These are phyloP conservation scores for Moesziomyces sp. DNA, from an alignment of 1,284 basidiomycete species.

Conservation along the genomic window DNA sequence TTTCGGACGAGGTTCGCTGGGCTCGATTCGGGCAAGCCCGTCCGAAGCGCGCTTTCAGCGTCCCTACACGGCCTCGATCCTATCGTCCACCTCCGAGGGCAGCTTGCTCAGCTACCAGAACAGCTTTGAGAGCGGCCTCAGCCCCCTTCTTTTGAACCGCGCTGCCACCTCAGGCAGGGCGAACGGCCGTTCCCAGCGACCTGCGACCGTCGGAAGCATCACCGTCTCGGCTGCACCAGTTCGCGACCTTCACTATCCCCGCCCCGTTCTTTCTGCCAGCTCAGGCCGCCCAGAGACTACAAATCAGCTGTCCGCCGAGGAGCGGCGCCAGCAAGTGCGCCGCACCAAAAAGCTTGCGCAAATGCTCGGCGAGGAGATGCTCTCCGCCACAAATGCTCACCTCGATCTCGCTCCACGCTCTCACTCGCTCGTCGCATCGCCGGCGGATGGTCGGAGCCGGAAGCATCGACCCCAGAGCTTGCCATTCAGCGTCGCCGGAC, in stretches of 20 bases:
- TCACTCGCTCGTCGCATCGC: background rate
- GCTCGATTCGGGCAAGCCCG: constrained; percentile 7
- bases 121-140: constrained; percentile 40
- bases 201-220: constrained; percentile 18
- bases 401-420: constrained; percentile 3
- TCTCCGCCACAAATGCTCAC: constrained; percentile 15
- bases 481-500: constrained; percentile 6
- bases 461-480: constrained; percentile 22
- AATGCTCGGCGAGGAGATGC: constrained; percentile 55
- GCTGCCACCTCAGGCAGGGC: constrained; percentile 3
- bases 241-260: constrained; percentile 3
- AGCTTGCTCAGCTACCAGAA: constrained; percentile 40
- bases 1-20: constrained; percentile 5
- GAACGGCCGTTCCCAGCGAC: constrained; percentile 9
- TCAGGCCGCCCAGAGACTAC: constrained; percentile 24
- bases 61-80: constrained; percentile 38
- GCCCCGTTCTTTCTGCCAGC: constrained; percentile 1
- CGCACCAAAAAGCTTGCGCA: constrained; percentile 53
- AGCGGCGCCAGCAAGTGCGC: constrained; percentile 46
- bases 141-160: constrained; percentile 25
- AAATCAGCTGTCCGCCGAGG: constrained; percentile 39
- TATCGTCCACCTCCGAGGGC: constrained; percentile 29
- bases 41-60: constrained; percentile 21
- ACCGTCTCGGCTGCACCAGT: background rate
- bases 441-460: constrained; percentile 4